A percentile compares a stretch with the other conserved stretches of the same genome.
Evolutionary conservation across 169 alveolate species (phyloP).

Genomic region (Cyclospora cayetanensis): DNA sequence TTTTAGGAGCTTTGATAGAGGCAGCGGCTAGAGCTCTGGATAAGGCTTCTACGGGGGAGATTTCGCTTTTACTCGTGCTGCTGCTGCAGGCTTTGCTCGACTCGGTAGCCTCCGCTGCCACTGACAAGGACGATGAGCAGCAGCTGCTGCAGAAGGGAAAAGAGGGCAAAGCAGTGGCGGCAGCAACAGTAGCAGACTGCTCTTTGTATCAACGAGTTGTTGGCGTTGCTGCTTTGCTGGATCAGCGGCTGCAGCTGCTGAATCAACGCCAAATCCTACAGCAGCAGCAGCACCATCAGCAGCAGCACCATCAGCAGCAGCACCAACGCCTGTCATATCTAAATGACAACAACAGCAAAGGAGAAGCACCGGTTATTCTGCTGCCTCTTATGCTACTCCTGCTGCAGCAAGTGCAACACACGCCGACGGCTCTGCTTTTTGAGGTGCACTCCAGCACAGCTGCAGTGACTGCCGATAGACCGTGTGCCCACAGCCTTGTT

Average conservation of each 20-base stretch:
- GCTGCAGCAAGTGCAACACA: constrained; percentile 15
- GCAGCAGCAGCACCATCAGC: constrained; percentile 8
- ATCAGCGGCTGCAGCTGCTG: background rate
- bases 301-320: background rate
- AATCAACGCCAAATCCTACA: background rate
- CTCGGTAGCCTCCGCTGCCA: constrained; percentile 2
- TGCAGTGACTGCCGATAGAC: background rate
- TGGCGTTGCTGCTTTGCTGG: background rate
- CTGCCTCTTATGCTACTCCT: background rate
- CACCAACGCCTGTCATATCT: background rate
- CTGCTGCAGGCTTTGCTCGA: background rate
- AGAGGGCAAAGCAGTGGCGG: background rate
- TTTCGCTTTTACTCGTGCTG: background rate
- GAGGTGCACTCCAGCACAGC: constrained; percentile 2
- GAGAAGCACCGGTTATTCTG: background rate
- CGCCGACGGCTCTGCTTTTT: background rate
- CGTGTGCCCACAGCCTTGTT: background rate
- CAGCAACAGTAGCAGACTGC: background rate
- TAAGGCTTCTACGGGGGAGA: too few species aligned
- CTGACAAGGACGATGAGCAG: too few species aligned
- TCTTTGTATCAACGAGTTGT: background rate
- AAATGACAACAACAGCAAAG: background rate
- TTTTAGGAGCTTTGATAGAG: background rate
- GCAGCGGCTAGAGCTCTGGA: too few species aligned
- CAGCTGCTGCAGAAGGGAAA: background rate